Evolutionary conservation across 345 rosid species (phyloP).

Genomic region (Brassica cretica): DNA sequence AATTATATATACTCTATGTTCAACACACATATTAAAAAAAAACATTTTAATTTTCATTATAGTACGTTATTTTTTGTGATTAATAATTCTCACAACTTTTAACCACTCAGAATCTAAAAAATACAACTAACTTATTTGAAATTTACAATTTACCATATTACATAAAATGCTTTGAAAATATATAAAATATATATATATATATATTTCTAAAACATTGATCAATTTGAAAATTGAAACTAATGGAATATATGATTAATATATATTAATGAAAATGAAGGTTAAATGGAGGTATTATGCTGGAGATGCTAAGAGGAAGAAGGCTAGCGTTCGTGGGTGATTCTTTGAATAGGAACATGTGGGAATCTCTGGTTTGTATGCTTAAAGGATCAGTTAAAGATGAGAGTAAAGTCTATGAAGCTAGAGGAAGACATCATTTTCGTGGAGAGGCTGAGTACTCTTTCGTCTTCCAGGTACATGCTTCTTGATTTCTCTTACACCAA

Average conservation of each 20-base stretch:
- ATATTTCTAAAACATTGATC: too few species aligned
- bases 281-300: slow-evolving; percentile 64
- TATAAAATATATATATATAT: too few species aligned
- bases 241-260: not conserved
- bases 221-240: too few species aligned
- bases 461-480: slow-evolving; percentile 56
- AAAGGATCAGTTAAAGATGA: slow-evolving; percentile 60
- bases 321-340: slow-evolving; percentile 96
- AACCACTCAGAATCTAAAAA: too few species aligned
- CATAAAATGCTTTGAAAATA: too few species aligned
- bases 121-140: too few species aligned
- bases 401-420: slow-evolving; percentile 69
- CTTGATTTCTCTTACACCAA: not conserved
- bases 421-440: slow-evolving; percentile 68
- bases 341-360: slow-evolving; percentile 97
- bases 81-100: too few species aligned
- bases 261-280: slow-evolving; percentile 50
- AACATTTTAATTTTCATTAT: too few species aligned
- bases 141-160: too few species aligned
- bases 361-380: slow-evolving; percentile 84
- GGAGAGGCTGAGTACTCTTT: slow-evolving; percentile 88
- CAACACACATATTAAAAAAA: too few species aligned
- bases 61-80: too few species aligned
- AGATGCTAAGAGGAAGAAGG: slow-evolving; percentile 85
- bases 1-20: too few species aligned